A percentile compares a stretch with the other conserved stretches of the same genome.
phyloP scores from a whole-genome alignment of 148 eudicot genomes.

The Selenicereus undatus region DNA sequence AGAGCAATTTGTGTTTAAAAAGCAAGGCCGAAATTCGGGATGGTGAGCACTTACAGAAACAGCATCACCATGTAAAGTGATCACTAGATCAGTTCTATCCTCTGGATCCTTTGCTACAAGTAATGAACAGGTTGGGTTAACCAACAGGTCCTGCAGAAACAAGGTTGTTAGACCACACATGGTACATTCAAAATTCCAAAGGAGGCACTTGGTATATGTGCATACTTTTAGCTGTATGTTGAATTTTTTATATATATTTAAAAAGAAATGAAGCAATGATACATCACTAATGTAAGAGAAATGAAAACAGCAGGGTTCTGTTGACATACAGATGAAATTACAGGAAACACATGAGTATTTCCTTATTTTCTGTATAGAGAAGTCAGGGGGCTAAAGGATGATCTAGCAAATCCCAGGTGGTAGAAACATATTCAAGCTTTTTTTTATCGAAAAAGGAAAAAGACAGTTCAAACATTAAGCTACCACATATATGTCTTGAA shows the following conservation, averaged over 20 bases:
- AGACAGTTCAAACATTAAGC: neutral
- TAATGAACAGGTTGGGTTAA: constrained; percentile 81
- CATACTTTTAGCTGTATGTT: neutral
- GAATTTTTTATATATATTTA: neutral
- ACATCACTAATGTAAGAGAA: neutral
- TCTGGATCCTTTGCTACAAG: constrained; percentile 94
- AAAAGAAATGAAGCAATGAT: neutral
- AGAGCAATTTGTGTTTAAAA: neutral
- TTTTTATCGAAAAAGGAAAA: too few relatives aligned
- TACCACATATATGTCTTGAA: neutral
- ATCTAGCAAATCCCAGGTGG: neutral
- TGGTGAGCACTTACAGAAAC: constrained; percentile 50
- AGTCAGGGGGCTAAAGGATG: neutral
- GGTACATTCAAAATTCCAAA: neutral
- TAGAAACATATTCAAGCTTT: too few relatives aligned
- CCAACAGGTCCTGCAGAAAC: constrained; percentile 69
- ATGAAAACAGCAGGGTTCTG: neutral
- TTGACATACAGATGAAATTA: neutral
- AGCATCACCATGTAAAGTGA: constrained; percentile 90
- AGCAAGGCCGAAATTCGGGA: constrained; percentile 2
- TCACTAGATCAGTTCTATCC: constrained; percentile 87
- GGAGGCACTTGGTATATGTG: neutral
- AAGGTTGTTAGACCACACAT: constrained; percentile 1
- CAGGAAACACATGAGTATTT: neutral
- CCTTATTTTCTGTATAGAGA: neutral